Conservation (phyloP, 495 filamentous ascomycete species). For the Aspergillus heteromorphus region DNA sequence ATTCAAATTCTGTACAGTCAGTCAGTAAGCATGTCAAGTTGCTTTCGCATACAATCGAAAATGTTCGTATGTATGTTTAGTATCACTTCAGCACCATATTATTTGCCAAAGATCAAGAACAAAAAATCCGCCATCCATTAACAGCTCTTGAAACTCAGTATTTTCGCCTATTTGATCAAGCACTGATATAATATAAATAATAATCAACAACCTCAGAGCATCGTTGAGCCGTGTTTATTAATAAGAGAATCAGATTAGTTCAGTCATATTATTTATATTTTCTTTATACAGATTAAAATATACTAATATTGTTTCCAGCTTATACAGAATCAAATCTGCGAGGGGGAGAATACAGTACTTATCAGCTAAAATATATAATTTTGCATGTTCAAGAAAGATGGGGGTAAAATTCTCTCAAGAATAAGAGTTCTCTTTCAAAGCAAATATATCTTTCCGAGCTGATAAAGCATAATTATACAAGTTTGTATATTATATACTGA, state of each 20-base stretch:
- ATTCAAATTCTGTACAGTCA: neutral
- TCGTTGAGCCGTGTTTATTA: constrained; percentile 15
- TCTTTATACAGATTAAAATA: constrained; percentile 25
- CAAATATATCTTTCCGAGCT: neutral
- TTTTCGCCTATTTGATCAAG: neutral
- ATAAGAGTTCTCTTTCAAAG: constrained; percentile 6
- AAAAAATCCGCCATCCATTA: neutral
- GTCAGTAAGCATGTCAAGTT: neutral
- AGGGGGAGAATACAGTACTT: constrained; percentile 31
- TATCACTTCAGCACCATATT: neutral
- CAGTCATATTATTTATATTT: constrained; percentile 22
- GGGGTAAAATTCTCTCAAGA: constrained; percentile 29
- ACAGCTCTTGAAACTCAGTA: neutral
- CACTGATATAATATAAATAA: constrained; percentile 19
- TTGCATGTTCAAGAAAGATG: constrained; percentile 32
- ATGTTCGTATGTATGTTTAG: neutral
- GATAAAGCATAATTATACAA: neutral
- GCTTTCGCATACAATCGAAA: neutral
- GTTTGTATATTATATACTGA: neutral
- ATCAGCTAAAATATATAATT: constrained; percentile 35
- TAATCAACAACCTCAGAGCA: constrained; percentile 13
- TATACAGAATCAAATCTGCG: constrained; percentile 26
- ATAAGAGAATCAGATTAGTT: constrained; percentile 33
- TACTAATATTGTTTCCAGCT: constrained; percentile 28
- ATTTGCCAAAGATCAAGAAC: neutral